Conservation (phyloP, 1,139 yeast genomes). For the Yamadazyma dushanensis region DNA sequence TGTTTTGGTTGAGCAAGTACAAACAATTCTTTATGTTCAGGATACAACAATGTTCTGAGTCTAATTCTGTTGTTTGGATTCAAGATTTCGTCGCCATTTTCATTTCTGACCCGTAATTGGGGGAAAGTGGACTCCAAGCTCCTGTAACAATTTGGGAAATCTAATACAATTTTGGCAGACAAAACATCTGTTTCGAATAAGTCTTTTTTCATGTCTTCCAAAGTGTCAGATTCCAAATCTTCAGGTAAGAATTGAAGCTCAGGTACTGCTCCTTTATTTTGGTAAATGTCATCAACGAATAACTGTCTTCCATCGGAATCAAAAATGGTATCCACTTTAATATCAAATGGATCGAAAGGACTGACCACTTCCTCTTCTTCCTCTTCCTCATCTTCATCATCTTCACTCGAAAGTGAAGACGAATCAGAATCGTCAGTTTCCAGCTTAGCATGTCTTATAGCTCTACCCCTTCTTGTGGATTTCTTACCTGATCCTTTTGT, state of each 20-base stretch:
- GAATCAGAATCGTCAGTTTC: slow-evolving; percentile 4
- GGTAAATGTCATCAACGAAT: slow-evolving; percentile 26
- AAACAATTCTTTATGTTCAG: slow-evolving; percentile 42
- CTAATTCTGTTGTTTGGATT: slow-evolving; percentile 35
- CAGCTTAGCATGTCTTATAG: slow-evolving; percentile 5
- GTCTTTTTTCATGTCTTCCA: slow-evolving; percentile 18
- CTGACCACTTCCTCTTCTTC: slow-evolving; percentile 25
- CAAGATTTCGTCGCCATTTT: slow-evolving; percentile 17
- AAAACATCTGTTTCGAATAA: slow-evolving; percentile 26
- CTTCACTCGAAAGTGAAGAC: slow-evolving; percentile 8
- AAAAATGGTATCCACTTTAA: slow-evolving; percentile 33
- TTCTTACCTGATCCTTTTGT: slow-evolving; percentile 7
- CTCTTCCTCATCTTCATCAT: slow-evolving; percentile 13
- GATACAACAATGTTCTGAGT: slow-evolving; percentile 40
- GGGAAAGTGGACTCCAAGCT: slow-evolving; percentile 42
- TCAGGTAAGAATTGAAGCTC: slow-evolving; percentile 21
- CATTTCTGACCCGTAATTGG: slow-evolving; percentile 22
- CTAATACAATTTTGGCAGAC: slow-evolving; percentile 31
- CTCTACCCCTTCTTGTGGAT: slow-evolving; percentile 4
- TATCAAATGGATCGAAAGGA: slow-evolving; percentile 43
- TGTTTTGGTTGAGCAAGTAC: slow-evolving; percentile 47
- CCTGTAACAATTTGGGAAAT: slow-evolving; percentile 32
- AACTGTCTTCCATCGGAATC: slow-evolving; percentile 36
- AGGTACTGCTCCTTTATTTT: slow-evolving; percentile 24
- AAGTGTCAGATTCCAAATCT: slow-evolving; percentile 15